These are phyloP conservation scores for Colletotrichum zoysiae DNA, from an alignment of 2,329 filamentous ascomycete species.

Conservation along the genomic window DNA sequence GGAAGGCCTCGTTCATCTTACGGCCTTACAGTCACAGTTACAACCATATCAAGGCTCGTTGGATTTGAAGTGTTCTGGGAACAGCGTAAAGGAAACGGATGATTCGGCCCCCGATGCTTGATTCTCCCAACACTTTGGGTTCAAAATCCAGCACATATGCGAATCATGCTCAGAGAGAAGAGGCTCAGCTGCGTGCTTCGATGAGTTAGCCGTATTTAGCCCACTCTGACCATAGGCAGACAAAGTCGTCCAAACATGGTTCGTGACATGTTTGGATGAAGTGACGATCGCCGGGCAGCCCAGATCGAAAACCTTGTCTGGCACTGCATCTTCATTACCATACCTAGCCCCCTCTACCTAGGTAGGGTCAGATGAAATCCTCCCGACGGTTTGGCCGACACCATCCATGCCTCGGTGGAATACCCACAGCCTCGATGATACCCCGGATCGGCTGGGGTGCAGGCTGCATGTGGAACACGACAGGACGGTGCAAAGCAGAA, in stretches of 20 bases:
- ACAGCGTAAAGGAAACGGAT: neutral
- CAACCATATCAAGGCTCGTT: neutral
- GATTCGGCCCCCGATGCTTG: neutral
- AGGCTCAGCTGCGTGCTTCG: neutral
- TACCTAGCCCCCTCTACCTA: slow-evolving; percentile 1
- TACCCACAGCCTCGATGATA: neutral
- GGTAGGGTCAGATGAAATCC: neutral
- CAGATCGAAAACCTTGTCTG: too few relatives aligned
- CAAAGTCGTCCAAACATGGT: neutral
- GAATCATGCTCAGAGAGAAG: neutral
- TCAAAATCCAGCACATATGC: neutral
- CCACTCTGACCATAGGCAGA: neutral
- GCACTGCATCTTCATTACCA: neutral
- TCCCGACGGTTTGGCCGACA: slow-evolving; percentile 29
- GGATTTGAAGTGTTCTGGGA: neutral
- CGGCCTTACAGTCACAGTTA: neutral
- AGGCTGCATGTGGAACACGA: neutral
- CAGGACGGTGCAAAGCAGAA: neutral
- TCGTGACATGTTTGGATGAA: too few relatives aligned
- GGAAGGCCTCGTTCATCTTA: neutral
- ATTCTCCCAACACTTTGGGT: neutral
- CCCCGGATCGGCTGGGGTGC: slow-evolving; percentile 1
- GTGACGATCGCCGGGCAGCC: neutral
- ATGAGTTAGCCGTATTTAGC: neutral
- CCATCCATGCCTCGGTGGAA: slow-evolving; percentile 7